Conservation (phyloP, 306 rosid genomes). For the Rosa multiflora region DNA sequence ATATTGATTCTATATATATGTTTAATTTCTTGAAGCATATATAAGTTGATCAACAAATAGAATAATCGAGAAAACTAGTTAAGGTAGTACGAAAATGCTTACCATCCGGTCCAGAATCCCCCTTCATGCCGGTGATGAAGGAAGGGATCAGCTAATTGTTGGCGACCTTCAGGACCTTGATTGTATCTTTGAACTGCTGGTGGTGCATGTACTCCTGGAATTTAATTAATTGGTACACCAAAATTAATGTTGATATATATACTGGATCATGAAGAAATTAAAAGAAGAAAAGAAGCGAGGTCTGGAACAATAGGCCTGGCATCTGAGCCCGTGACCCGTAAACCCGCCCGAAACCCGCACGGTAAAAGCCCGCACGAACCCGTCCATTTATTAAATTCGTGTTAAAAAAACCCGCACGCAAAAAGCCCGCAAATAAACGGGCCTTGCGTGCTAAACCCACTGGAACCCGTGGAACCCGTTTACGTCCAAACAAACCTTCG, state of each 20-base stretch:
- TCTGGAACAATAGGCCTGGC: background rate
- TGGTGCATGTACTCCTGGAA: background rate
- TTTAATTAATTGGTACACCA: background rate
- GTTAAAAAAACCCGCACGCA: no score
- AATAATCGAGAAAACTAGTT: background rate
- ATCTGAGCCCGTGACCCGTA: no score
- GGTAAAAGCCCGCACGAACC: no score
- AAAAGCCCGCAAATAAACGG: no score
- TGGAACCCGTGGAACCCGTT: no score
- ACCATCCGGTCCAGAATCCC: constrained; percentile 1
- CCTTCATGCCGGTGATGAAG: background rate
- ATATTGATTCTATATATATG: background rate
- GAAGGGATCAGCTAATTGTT: background rate
- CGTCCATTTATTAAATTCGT: no score
- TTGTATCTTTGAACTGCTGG: background rate
- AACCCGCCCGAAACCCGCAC: no score
- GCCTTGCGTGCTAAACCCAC: no score
- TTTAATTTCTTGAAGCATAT: no score
- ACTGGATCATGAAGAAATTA: background rate
- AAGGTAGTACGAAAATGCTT: background rate
- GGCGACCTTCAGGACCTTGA: background rate
- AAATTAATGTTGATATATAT: background rate
- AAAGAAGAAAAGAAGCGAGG: background rate
- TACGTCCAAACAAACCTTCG: no score
- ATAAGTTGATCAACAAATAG: background rate